A percentile compares a stretch with the other conserved stretches of the same genome.
Evolutionary conservation across 495 filamentous ascomycete genomes (phyloP).

Genomic region (Penicillium lagena): DNA sequence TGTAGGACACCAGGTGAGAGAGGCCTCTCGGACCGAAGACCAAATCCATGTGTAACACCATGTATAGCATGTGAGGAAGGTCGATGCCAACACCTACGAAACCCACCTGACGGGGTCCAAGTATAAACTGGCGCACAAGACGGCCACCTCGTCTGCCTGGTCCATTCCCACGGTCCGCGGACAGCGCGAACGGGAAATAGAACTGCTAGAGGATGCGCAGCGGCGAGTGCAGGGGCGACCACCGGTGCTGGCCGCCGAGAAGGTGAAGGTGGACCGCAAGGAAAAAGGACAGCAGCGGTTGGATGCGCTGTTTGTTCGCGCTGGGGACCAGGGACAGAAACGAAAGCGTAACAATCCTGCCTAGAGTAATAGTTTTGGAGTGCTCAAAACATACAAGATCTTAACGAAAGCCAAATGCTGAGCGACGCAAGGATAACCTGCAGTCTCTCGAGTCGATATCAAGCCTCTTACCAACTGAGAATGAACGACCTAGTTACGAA

Average conservation of each 20-base stretch:
- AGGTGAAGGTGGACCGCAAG: conserved; percentile 17
- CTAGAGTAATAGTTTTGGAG: no score
- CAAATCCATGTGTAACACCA: neutral
- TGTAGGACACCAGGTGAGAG: conserved; percentile 28
- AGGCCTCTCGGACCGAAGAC: no score
- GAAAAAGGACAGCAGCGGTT: conserved; percentile 29
- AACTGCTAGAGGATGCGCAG: conserved; percentile 26
- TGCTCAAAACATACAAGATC: no score
- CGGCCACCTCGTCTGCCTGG: conserved; percentile 21
- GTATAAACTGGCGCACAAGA: conserved; percentile 30
- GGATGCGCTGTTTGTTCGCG: conserved; percentile 22
- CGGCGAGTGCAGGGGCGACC: conserved; percentile 22
- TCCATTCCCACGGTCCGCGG: conserved; percentile 27
- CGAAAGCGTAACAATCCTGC: conserved; percentile 1
- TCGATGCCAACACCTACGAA: conserved; percentile 32
- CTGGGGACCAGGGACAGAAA: conserved; percentile 2
- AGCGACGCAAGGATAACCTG: no score
- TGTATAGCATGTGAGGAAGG: conserved; percentile 25
- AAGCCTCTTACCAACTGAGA: no score
- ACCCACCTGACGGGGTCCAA: conserved; percentile 29
- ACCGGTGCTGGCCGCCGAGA: conserved; percentile 25
- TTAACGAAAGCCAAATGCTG: no score
- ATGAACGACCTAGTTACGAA: no score
- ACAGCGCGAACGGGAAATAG: conserved; percentile 28
- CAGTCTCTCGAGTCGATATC: no score